These are phyloP conservation scores for Trichoderma atrobrunneum DNA, from an alignment of 2,329 filamentous ascomycete genomes.

Conservation along the genomic window DNA sequence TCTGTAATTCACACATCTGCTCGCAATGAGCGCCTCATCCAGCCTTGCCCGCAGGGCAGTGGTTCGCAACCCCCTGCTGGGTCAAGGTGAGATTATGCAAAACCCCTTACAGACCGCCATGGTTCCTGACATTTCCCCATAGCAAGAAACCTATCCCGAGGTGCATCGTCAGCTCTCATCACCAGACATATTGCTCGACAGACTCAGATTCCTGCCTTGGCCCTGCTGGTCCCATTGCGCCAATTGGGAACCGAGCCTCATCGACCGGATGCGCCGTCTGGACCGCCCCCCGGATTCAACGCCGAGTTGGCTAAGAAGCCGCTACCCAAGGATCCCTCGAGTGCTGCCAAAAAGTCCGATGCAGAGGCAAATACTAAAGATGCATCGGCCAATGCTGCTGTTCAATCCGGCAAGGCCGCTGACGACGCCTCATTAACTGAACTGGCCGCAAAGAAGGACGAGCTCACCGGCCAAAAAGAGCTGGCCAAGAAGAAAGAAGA, in stretches of 20 bases:
- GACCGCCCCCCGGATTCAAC: conserved; percentile 87
- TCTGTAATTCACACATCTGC: not conserved
- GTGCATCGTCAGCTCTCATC: conserved; percentile 46
- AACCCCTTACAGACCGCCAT: conserved; percentile 8
- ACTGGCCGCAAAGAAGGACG: conserved; percentile 62
- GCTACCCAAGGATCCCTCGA: conserved; percentile 54
- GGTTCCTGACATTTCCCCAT: conserved; percentile 10
- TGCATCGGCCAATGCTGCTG: conserved; percentile 25
- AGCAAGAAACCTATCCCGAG: conserved; percentile 48
- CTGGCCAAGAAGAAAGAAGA: conserved; percentile 58
- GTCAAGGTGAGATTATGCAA: conserved; percentile 41
- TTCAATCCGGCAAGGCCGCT: conserved; percentile 37
- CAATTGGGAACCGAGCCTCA: conserved; percentile 59
- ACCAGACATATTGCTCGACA: conserved; percentile 47
- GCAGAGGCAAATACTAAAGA: conserved; percentile 28
- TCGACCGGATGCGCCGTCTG: conserved; percentile 50
- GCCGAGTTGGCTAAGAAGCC: conserved; percentile 87
- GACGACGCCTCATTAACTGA: conserved; percentile 54
- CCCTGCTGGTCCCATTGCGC: conserved; percentile 56
- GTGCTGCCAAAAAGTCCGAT: conserved; percentile 33
- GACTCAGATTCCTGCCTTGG: conserved; percentile 49
- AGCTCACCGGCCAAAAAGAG: conserved; percentile 59
- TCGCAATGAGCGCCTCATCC: conserved; percentile 54
- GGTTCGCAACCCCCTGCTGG: conserved; percentile 51
- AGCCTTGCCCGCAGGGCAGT: conserved; percentile 54